Evolutionary conservation across 2,329 filamentous ascomycete genomes (phyloP), one percentile per base, ranked within the genome.

Genomic region (Chrysoporthe austroafricana): DNA sequence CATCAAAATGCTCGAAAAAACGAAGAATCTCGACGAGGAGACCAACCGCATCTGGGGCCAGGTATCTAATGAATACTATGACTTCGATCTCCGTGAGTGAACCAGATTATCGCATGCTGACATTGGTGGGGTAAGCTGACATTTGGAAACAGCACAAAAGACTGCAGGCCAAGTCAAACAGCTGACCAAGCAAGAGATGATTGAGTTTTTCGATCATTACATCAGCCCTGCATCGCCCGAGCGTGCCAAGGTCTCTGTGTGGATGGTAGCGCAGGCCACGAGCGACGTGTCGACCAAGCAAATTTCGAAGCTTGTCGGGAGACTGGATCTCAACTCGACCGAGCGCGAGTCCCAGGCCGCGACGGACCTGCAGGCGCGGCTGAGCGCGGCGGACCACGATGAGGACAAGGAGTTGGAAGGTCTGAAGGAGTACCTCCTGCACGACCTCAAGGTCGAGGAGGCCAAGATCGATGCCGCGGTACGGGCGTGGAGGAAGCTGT

Each of bases 11-110:
- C 82, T 97, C 32, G 94, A 98, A 80, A 97, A 96, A 79, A 79
- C 97, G 73, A 97, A 97, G 84, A 98, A 97, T 72, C 82, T 99
- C 59, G 87, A 90, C 69, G 91, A 95, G 71, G 96, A 99, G 80
- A 93, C 90, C 5, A 86, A 84, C 66, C 86, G 93, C 57, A 90
- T 96, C 76, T 97, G 93, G 94, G 85, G 84, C 62, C 93, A 97
- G 74, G 93, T 99, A 72, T 87, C 88, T 62, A 91, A 86, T 63
- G 94, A 97, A 76, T 92, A 91, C 72, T 96, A 94, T 77, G 94
- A 97, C 78, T 99, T 98, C 78, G 86, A 93, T 74, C 88, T 91
- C 76, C 88, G 95, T 94, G 84, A 78, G 87, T 82, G 50, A 44
- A 36, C 5, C 39, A 21, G 34, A n/a, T 4, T 6, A n/a, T 42